Evolutionary conservation across 192 early-diverging fungal species (phyloP).

Genomic region (Coemansia sp.): DNA sequence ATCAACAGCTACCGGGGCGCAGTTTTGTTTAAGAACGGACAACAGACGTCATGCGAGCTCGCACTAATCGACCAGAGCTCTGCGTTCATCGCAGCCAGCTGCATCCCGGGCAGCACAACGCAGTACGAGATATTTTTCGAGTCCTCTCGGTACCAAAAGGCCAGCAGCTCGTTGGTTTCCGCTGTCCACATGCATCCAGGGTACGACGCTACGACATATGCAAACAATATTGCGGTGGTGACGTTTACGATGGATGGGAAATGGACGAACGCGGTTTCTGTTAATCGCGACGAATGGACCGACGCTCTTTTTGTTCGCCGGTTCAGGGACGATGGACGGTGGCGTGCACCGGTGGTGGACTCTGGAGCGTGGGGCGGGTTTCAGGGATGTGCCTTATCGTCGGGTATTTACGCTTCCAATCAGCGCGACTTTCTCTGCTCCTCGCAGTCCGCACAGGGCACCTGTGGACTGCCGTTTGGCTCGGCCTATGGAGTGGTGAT

Average conservation of each 20-base stretch:
- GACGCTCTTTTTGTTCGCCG: conserved; percentile 9
- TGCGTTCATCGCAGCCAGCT: conserved; percentile 19
- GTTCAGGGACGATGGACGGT: background rate
- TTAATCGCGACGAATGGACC: conserved; percentile 10
- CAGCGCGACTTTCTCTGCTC: conserved; percentile 22
- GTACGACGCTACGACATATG: conserved; percentile 14
- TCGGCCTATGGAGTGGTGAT: conserved; percentile 3
- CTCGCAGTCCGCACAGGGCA: background rate
- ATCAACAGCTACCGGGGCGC: conserved; percentile 10
- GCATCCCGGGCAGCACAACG: background rate
- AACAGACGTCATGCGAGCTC: conserved; percentile 24
- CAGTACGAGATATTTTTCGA: conserved; percentile 18
- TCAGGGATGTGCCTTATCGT: conserved; percentile 7
- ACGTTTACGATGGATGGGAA: background rate
- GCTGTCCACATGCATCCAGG: conserved; percentile 18
- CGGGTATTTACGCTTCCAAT: conserved; percentile 17
- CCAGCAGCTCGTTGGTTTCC: background rate
- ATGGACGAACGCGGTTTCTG: conserved; percentile 13
- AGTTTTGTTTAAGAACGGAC: conserved; percentile 14
- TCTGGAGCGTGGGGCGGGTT: background rate
- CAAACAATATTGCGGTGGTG: conserved; percentile 31
- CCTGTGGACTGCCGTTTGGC: conserved; percentile 16
- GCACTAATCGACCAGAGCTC: conserved; percentile 11
- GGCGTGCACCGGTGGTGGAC: conserved; percentile 10
- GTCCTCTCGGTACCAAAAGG: background rate